These are phyloP conservation scores for Rhodotorula sp. DNA, from an alignment of 1,284 basidiomycete species.

Conservation along the genomic window DNA sequence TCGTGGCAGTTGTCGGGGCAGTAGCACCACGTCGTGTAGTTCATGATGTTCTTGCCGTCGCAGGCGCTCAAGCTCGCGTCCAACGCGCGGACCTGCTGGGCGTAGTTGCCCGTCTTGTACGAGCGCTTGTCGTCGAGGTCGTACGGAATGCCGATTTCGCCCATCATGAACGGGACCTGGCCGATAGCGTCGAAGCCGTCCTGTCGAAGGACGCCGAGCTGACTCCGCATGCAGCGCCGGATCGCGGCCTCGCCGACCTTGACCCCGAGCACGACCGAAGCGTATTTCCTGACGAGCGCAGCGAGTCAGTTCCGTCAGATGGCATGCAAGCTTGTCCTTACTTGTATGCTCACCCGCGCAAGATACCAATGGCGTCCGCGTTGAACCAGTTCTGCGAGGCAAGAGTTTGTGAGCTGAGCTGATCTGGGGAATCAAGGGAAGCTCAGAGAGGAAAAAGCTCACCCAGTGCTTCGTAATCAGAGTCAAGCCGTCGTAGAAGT, in stretches of 20 bases:
- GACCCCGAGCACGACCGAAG: conserved; percentile 56
- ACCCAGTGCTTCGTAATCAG: conserved; percentile 55
- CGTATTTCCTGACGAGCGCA: conserved; percentile 62
- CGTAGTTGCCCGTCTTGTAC: conserved; percentile 44
- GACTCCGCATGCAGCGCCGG: conserved; percentile 75
- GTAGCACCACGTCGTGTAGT: conserved; percentile 90
- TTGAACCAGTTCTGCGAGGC: conserved; percentile 82
- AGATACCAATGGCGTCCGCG: conserved; percentile 62
- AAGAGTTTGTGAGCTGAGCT: neutral
- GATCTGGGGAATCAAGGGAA: neutral
- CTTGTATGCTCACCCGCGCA: conserved; percentile 60
- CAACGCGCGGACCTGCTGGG: conserved; percentile 74
- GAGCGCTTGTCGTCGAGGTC: conserved; percentile 71
- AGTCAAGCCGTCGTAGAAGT: conserved; percentile 91
- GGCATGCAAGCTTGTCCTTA: too few species aligned
- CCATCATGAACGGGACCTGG: conserved; percentile 86
- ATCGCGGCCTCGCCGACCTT: conserved; percentile 77
- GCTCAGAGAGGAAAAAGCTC: neutral
- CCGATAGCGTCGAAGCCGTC: conserved; percentile 62
- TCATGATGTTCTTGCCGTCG: conserved; percentile 79
- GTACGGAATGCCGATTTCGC: conserved; percentile 91
- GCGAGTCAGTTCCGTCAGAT: neutral
- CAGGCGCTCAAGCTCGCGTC: conserved; percentile 88
- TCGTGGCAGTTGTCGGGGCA: conserved; percentile 68
- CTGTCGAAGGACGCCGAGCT: conserved; percentile 74